Evolutionary conservation across 768 basidiomycete genomes (phyloP).

Genomic region (Russula abietina): DNA sequence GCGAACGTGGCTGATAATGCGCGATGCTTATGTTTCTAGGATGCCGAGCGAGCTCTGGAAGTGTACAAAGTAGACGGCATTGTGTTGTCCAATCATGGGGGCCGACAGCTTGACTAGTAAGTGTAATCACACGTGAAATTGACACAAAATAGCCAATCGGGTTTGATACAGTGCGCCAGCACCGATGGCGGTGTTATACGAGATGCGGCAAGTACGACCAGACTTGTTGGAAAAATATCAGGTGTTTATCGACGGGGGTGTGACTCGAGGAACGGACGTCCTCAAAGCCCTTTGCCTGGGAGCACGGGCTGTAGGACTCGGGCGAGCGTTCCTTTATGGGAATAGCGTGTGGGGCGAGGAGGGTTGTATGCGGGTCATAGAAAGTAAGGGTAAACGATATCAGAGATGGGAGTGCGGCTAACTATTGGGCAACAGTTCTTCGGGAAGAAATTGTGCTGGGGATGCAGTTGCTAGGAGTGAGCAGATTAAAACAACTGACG

Average conservation of each 20-base stretch:
- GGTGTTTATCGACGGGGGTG: conserved; percentile 44
- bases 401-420: background rate
- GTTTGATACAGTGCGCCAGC: conserved; percentile 34
- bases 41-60: conserved; percentile 42
- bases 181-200: conserved; percentile 40
- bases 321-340: conserved; percentile 40
- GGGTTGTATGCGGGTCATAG: conserved; percentile 27
- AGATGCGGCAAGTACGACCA: conserved; percentile 38
- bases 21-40: conserved; percentile 27
- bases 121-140: conserved; percentile 17
- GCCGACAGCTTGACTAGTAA: conserved; percentile 41
- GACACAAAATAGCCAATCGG: background rate
- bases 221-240: conserved; percentile 36
- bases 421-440: conserved; percentile 31
- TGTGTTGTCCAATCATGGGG: conserved; percentile 47
- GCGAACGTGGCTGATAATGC: background rate
- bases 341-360: conserved; percentile 35
- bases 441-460: conserved; percentile 38
- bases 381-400: conserved; percentile 25
- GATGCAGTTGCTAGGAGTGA: conserved; percentile 39
- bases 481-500: conserved; percentile 34
- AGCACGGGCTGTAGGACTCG: conserved; percentile 42
- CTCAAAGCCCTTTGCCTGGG: conserved; percentile 47
- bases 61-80: conserved; percentile 40
- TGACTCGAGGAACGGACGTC: conserved; percentile 43